Base-by-base conservation (phyloP, 202 grass and related monocot species). In the Bolboschoenoplectus hybrid region DNA sequence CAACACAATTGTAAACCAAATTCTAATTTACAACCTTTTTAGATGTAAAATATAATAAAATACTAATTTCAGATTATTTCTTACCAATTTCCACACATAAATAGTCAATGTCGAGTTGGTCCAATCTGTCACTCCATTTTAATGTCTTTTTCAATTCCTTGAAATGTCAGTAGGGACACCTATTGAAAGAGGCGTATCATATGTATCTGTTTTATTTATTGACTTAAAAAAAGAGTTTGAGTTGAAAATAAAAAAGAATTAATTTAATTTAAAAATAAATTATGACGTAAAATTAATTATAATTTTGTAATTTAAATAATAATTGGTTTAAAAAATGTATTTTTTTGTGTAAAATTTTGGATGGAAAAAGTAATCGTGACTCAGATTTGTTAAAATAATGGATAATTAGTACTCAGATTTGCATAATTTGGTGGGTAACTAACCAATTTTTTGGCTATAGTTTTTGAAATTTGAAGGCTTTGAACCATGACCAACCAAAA, bases 1-100 rank as follows among this genome's bases (percentile, higher is more conserved):
- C 11, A 17, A 9, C 12, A 76, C 2, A 77, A 77, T 39, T 77
- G 34, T n/a, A 77, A 57, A 56, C 49, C 47, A 77, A 77, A 77
- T 17, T 77, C 10, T 17, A 26, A 26, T 26, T 26, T 26, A 26
- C 49, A 77, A 77, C 49, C 26, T 17, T 53, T 17, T 53, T 17
- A 74, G 9, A 49, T 39, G 3, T 39, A 0, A 40, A 78, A 38
- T 36, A 57, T 38, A 78, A 78, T 78, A 78, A 56, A 53, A 40
- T 57, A 57, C 32, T 51, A 26, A 78, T 77, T 55, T 57, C 6
- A 38, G 13, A 56, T 5, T 56, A 5, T 32, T 57, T 40, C 8
- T 12, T 38, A 57, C 74, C 8, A 57, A 57, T 38, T 17, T 55
- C 73, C 4, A 8, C 13, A 32, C 39, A 9, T 6, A 66, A 36